phyloP scores from a whole-genome alignment of 768 basidiomycete species.

The Amanita rimosa region DNA sequence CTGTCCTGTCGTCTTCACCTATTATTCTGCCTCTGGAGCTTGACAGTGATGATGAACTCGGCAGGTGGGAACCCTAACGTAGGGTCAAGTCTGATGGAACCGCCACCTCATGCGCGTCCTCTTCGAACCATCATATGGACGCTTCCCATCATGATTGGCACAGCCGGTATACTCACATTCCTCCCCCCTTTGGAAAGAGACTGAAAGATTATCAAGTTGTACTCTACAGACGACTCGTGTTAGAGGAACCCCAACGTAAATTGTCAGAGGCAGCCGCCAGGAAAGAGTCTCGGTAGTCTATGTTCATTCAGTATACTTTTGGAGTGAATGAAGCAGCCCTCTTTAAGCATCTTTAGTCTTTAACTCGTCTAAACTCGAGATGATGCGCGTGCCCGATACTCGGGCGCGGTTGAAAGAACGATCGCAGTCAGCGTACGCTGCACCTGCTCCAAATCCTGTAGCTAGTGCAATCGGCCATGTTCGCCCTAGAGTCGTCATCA shows the following conservation, averaged over 20 bases:
- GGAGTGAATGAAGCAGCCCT: conserved; percentile 1
- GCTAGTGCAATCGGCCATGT: conserved; percentile 85
- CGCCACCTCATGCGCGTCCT: conserved; percentile 21
- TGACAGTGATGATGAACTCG: conserved; percentile 20
- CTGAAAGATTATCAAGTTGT: conserved; percentile 31
- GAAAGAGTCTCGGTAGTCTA: conserved; percentile 4
- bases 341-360: conserved; percentile 15
- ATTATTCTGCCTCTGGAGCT: conserved; percentile 6
- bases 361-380: conserved; percentile 22
- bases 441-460: conserved; percentile 80
- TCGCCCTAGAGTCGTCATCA: conserved; percentile 44
- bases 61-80: conserved; percentile 1
- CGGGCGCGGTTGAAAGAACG: conserved; percentile 87
- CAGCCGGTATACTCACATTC: conserved; percentile 36
- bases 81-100: conserved; percentile 4
- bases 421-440: conserved; percentile 88
- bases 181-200: neutral
- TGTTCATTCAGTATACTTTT: conserved; percentile 4
- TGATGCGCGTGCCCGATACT: conserved; percentile 72
- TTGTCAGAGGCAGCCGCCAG: conserved; percentile 6
- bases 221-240: conserved; percentile 51
- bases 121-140: conserved; percentile 47
- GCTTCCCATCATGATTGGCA: conserved; percentile 53
- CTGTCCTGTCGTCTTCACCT: too few relatives aligned
- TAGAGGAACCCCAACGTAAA: conserved; percentile 27